Percentiles rank a stretch among this genome's conserved stretches.
Conservation (phyloP, 768 basidiomycete species). For the Cyathus striatus region DNA sequence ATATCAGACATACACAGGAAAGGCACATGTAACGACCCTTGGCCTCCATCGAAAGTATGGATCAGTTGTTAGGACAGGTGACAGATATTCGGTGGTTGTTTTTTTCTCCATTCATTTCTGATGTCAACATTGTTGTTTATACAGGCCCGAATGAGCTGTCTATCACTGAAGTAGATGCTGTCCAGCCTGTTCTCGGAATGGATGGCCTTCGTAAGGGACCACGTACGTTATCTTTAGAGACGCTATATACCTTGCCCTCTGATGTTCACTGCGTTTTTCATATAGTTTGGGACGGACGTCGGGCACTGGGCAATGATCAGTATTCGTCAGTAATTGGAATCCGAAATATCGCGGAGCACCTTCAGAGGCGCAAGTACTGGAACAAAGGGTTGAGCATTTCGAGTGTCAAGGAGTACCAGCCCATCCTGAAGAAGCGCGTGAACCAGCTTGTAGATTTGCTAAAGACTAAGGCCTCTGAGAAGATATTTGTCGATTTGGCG, state of each 20-base stretch:
- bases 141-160: constrained; percentile 44
- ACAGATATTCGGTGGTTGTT: too few species aligned
- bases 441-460: constrained; percentile 26
- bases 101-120: background rate
- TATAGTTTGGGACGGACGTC: too few species aligned
- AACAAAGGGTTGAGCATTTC: constrained; percentile 32
- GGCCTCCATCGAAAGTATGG: constrained; percentile 47
- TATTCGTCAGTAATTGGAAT: constrained; percentile 15
- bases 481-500: constrained; percentile 5
- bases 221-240: too few species aligned
- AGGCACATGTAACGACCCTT: constrained; percentile 36
- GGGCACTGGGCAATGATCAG: too few species aligned
- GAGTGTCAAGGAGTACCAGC: constrained; percentile 34
- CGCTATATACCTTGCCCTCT: too few species aligned
- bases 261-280: too few species aligned
- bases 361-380: constrained; percentile 36
- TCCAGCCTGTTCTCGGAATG: constrained; percentile 27
- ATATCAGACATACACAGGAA: constrained; percentile 25
- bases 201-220: constrained; percentile 37
- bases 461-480: background rate
- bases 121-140: constrained; percentile 1
- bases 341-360: constrained; percentile 25
- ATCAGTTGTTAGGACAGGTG: constrained; percentile 52
- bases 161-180: constrained; percentile 23
- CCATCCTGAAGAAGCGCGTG: constrained; percentile 21